Evolutionary conservation across 176 grass and related monocot genomes (phyloP), one percentile per base, ranked within the genome.

Genomic region (Lolium perenne): DNA sequence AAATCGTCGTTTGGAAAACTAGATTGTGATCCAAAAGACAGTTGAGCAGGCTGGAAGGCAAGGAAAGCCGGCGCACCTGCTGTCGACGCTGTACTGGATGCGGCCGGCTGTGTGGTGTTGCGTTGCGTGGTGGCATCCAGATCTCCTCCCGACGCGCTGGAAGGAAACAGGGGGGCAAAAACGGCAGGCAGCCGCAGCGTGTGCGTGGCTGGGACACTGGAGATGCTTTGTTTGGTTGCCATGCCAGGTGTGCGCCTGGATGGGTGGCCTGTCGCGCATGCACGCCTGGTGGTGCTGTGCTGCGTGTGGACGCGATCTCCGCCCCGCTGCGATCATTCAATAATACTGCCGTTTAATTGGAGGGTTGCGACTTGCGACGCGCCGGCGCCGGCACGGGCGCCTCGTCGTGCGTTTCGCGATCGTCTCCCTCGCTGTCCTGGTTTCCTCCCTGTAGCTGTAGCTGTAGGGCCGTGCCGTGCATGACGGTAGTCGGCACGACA

Each of bases 211-310:
- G 56, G 56, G 56, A 55, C 16, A 55, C 16, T 7, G 0, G 17
- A 20, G 58, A 60, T 66, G 26, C 12, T 66, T 38, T 66, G 4
- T 1, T 8, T 60, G 4, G 4, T 22, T 62, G n/a, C 58, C 62
- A 66, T 62, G n/a, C 58, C 62, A 66, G 64, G 14, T 66, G 62
- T 62, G 59, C 55, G 55, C 17, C 17, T 57, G 7, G 17, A 57
- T 63, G 62, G 62, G 26, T 65, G 62, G 26, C 12, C 14, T 66
- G 63, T 66, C 63, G 63, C 29, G 29, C 64, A 67, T 67, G 64
- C 64, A 67, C 29, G 64, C 64, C 26, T 66, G 4, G 25, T 32
- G 26, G 11, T 64, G 26, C 26, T 29, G 26, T 29, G 32, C 32
- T 35, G 32, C 32, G 62, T 67, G 64, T 67, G 64, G 29, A 67